A percentile compares a stretch with the other conserved stretches of the same genome.
phyloP scores from a whole-genome alignment of 1,284 basidiomycete species.

The Trichosporon sp. region DNA sequence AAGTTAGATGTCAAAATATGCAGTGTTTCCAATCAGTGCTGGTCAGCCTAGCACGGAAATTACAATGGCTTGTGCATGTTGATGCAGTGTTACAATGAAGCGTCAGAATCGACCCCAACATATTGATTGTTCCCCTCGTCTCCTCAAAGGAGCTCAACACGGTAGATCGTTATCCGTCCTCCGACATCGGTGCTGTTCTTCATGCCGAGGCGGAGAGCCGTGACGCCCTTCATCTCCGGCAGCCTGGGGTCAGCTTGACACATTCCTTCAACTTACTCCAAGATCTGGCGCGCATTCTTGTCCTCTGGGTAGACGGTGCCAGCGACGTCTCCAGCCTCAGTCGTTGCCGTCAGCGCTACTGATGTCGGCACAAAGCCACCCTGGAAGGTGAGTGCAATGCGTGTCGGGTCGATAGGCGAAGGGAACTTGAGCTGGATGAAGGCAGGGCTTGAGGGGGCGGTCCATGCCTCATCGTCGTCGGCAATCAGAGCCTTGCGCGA shows the following conservation, averaged over 20 bases:
- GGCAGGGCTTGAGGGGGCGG: constrained; percentile 46
- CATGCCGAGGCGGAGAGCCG: constrained; percentile 45
- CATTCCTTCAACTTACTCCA: constrained; percentile 42
- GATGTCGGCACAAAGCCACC: constrained; percentile 55
- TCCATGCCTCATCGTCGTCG: constrained; percentile 43
- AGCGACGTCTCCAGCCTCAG: constrained; percentile 41
- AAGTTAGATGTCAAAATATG: constrained; percentile 10
- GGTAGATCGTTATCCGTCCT: constrained; percentile 55
- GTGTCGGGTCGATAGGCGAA: constrained; percentile 39
- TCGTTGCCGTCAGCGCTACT: constrained; percentile 33
- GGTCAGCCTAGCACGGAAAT: background rate
- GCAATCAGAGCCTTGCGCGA: constrained; percentile 28
- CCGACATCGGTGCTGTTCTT: constrained; percentile 55
- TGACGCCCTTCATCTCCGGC: constrained; percentile 8
- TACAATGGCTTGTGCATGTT: constrained; percentile 15
- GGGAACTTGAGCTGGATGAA: constrained; percentile 48
- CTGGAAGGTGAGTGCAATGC: constrained; percentile 55
- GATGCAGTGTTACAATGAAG: background rate
- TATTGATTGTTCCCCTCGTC: background rate
- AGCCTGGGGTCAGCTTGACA: constrained; percentile 22
- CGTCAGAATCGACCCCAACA: background rate
- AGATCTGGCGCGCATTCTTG: constrained; percentile 51
- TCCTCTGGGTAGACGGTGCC: constrained; percentile 55
- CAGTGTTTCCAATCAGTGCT: background rate
- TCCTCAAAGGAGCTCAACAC: constrained; percentile 41